These are phyloP conservation scores for Prunus fruticosa DNA, from an alignment of 306 rosid genomes.

Conservation along the genomic window DNA sequence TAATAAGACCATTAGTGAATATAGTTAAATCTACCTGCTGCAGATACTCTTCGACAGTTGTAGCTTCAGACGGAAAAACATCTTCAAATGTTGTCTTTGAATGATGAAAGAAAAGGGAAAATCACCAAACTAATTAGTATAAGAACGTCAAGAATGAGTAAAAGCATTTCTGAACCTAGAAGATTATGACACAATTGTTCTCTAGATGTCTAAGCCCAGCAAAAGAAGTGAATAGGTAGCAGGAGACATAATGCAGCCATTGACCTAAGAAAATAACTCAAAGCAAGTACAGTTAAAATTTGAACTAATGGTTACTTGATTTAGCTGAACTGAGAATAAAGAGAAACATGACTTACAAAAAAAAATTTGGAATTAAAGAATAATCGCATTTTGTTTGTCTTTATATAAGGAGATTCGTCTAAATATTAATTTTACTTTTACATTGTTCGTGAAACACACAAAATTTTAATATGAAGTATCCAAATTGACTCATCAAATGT, in stretches of 20 bases:
- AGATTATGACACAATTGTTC: background rate
- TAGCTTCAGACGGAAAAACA: slow-evolving; percentile 96
- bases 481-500: slow-evolving; percentile 9
- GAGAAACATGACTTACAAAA: background rate
- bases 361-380: background rate
- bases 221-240: background rate
- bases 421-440: background rate
- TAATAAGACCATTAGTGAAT: slow-evolving; percentile 4
- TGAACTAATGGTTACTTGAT: background rate
- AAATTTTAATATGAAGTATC: background rate
- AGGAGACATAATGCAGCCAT: background rate
- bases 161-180: background rate
- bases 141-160: slow-evolving; percentile 23
- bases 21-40: slow-evolving; percentile 72
- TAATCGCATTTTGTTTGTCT: background rate
- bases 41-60: slow-evolving; percentile 93
- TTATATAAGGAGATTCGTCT: background rate
- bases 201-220: background rate
- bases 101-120: slow-evolving; percentile 7
- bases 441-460: background rate
- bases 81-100: slow-evolving; percentile 94
- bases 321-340: background rate
- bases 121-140: background rate
- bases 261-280: background rate
- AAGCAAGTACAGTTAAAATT: background rate